A percentile compares a stretch with the other conserved stretches of the same genome.
These are phyloP conservation scores for Pseudogymnoascus sp. DNA, from an alignment of 2,329 filamentous ascomycete species.

Conservation along the genomic window DNA sequence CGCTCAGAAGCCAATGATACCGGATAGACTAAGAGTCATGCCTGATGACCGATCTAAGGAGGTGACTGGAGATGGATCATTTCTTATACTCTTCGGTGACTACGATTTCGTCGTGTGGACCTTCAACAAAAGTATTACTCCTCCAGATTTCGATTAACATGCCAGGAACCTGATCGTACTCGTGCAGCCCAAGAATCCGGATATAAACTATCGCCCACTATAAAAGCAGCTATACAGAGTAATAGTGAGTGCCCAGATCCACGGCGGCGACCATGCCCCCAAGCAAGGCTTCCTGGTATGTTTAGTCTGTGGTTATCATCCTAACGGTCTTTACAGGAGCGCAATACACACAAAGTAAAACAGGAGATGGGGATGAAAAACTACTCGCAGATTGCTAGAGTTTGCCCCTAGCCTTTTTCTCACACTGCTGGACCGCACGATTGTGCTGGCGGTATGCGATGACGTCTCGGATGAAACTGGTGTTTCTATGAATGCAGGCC, in stretches of 20 bases:
- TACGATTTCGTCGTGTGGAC: constrained; percentile 11
- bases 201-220: background rate
- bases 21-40: background rate
- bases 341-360: background rate
- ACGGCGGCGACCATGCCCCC: background rate
- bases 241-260: background rate
- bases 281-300: background rate
- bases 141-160: background rate
- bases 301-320: background rate
- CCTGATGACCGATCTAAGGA: background rate
- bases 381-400: background rate
- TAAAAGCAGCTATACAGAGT: background rate
- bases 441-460: background rate
- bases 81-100: constrained; percentile 10
- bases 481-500: background rate
- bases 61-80: constrained; percentile 6
- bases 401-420: background rate
- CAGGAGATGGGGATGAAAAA: background rate
- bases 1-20: background rate
- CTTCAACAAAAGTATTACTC: constrained; percentile 4
- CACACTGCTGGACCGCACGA: background rate
- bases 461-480: background rate
- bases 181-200: background rate
- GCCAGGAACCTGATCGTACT: background rate
- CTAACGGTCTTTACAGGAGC: background rate